phyloP scores from a whole-genome alignment of 148 eudicot species.

The Arctostaphylos glauca region DNA sequence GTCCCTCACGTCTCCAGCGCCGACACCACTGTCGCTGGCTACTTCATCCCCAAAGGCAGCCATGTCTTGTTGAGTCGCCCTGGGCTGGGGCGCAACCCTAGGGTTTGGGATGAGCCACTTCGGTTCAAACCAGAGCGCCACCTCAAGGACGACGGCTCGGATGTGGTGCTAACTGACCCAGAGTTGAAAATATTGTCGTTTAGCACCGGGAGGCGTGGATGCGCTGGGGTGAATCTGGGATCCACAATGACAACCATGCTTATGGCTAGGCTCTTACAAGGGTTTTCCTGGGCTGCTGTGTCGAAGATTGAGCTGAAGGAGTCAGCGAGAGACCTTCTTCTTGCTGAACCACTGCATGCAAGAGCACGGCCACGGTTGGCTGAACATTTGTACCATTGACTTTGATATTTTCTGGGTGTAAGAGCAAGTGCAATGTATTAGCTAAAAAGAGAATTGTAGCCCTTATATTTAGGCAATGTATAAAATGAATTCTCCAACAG shows the following conservation, averaged over 20 bases:
- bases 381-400: not conserved
- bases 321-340: not conserved
- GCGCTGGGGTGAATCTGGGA: not conserved
- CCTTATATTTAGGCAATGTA: no score
- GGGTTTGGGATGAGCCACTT: slow-evolving; percentile 12
- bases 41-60: slow-evolving; percentile 20
- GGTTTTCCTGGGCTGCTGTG: not conserved
- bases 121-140: slow-evolving; percentile 15
- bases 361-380: slow-evolving; percentile 1
- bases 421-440: no score
- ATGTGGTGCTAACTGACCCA: not conserved
- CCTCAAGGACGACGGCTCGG: not conserved
- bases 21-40: not conserved
- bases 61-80: not conserved
- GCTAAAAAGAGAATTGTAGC: no score
- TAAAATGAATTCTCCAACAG: no score
- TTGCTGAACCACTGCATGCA: not conserved
- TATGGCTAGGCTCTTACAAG: slow-evolving; percentile 13
- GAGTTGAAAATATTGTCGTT: slow-evolving; percentile 8
- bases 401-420: not conserved
- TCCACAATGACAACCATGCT: not conserved
- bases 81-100: slow-evolving; percentile 12
- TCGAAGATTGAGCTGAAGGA: not conserved
- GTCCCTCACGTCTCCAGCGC: not conserved
- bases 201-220: slow-evolving; percentile 14